A percentile compares a stretch with the other conserved stretches of the same genome.
Evolutionary conservation across 1,284 basidiomycete genomes (phyloP).

Genomic region (Tilletia caries): DNA sequence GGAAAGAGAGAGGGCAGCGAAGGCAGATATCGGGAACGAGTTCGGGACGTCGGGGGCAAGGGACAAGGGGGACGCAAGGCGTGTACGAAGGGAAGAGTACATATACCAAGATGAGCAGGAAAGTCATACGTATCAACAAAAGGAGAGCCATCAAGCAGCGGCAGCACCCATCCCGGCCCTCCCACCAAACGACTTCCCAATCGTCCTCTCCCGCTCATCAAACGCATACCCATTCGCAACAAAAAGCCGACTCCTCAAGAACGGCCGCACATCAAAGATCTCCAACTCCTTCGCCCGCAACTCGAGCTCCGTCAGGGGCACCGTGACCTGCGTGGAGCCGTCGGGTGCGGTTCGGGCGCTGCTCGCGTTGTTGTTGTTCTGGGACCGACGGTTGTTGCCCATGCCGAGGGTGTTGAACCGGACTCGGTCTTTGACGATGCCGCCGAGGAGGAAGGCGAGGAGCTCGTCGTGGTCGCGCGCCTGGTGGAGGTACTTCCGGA

Average conservation of each 20-base stretch:
- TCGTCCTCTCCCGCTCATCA: conserved; percentile 35
- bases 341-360: background rate
- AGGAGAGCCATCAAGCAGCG: background rate
- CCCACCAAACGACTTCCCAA: conserved; percentile 49
- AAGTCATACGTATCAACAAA: background rate
- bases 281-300: conserved; percentile 77
- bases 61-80: background rate
- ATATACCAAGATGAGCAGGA: background rate
- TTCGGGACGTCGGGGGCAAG: too few relatives aligned
- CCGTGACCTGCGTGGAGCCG: conserved; percentile 29
- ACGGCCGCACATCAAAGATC: conserved; percentile 82
- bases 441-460: conserved; percentile 86
- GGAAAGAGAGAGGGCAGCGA: too few relatives aligned
- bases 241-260: conserved; percentile 81
- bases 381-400: conserved; percentile 55
- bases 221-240: conserved; percentile 78
- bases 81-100: background rate
- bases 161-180: background rate
- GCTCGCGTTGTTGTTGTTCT: conserved; percentile 14
- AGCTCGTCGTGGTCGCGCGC: conserved; percentile 90
- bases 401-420: conserved; percentile 60
- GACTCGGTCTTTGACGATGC: conserved; percentile 90
- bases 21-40: too few relatives aligned
- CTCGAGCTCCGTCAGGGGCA: conserved; percentile 56
- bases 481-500: conserved; percentile 94